A percentile compares a stretch with the other conserved stretches of the same genome.
phyloP scores from a whole-genome alignment of 768 basidiomycete genomes.

The Dentipellis sp. region DNA sequence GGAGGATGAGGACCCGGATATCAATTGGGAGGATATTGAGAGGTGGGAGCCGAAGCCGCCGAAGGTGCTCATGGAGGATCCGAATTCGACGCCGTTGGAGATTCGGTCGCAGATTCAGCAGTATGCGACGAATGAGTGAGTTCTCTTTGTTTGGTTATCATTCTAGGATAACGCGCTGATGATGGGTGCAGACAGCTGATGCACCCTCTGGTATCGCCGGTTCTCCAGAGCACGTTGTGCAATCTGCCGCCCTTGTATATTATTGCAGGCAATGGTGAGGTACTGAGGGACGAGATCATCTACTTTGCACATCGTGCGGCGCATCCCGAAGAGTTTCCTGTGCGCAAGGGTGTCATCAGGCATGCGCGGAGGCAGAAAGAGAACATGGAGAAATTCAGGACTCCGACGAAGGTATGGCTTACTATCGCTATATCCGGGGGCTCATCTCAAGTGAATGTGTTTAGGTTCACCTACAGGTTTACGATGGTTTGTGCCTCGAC shows the following conservation, averaged over 20 bases:
- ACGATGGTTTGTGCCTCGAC: conserved; percentile 42
- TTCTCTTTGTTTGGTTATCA: background rate
- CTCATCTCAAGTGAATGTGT: conserved; percentile 17
- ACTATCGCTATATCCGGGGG: conserved; percentile 6
- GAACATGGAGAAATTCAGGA: conserved; percentile 40
- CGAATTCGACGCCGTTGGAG: conserved; percentile 34
- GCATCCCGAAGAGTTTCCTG: conserved; percentile 54
- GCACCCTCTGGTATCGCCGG: conserved; percentile 67
- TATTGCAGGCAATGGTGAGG: conserved; percentile 64
- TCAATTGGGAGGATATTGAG: conserved; percentile 16
- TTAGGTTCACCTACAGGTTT: conserved; percentile 69
- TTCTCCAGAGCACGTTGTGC: conserved; percentile 62
- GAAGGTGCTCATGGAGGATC: conserved; percentile 44
- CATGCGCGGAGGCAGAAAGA: conserved; percentile 38
- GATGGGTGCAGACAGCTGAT: conserved; percentile 36
- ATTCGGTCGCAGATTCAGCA: conserved; percentile 63
- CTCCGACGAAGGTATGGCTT: conserved; percentile 37
- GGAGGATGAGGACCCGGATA: background rate
- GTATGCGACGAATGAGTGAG: conserved; percentile 66
- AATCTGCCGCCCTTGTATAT: conserved; percentile 72
- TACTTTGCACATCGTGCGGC: conserved; percentile 78
- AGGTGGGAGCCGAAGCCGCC: conserved; percentile 47
- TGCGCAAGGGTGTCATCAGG: conserved; percentile 41
- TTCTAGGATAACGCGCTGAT: background rate
- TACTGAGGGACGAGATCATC: conserved; percentile 69